phyloP scores from a whole-genome alignment of 768 basidiomycete species.

The Termitomyces sp. region DNA sequence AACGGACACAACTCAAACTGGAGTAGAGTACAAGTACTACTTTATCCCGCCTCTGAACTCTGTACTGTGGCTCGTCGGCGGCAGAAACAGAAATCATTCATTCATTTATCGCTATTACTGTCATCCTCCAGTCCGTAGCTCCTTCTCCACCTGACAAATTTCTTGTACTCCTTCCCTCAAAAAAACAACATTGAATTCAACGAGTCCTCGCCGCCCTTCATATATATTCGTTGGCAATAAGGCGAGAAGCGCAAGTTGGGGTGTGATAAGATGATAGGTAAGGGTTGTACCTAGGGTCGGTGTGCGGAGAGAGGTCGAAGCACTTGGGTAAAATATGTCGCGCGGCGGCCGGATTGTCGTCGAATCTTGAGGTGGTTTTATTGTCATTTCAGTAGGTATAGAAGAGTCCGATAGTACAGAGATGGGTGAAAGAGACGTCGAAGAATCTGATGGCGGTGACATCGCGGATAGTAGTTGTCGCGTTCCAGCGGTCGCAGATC shows the following conservation, averaged over 20 bases:
- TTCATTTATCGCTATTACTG: too few species aligned
- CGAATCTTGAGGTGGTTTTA: conserved; percentile 1
- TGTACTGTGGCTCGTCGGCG: too few species aligned
- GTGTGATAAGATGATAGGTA: conserved; percentile 78
- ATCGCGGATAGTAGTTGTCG: conserved; percentile 20
- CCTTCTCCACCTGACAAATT: conserved; percentile 72
- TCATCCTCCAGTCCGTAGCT: conserved; percentile 36
- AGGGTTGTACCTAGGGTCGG: conserved; percentile 67
- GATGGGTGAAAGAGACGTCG: conserved; percentile 15
- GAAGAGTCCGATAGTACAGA: conserved; percentile 13
- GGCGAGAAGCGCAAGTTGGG: conserved; percentile 64
- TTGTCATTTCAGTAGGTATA: conserved; percentile 8
- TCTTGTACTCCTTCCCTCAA: conserved; percentile 81
- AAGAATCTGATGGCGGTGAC: conserved; percentile 22
- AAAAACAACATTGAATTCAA: conserved; percentile 86
- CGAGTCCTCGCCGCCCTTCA: conserved; percentile 64
- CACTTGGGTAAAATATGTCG: conserved; percentile 62
- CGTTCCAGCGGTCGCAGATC: conserved; percentile 26
- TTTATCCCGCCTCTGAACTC: too few species aligned
- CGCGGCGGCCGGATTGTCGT: conserved; percentile 21
- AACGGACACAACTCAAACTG: too few species aligned
- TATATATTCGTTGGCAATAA: conserved; percentile 69
- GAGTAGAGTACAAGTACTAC: too few species aligned
- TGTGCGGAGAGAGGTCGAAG: conserved; percentile 56
- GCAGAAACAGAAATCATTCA: too few species aligned